A percentile compares a stretch with the other conserved stretches of the same genome.
These are phyloP conservation scores for Coemansia sp. DNA, from an alignment of 192 early-diverging fungal genomes.

Conservation along the genomic window DNA sequence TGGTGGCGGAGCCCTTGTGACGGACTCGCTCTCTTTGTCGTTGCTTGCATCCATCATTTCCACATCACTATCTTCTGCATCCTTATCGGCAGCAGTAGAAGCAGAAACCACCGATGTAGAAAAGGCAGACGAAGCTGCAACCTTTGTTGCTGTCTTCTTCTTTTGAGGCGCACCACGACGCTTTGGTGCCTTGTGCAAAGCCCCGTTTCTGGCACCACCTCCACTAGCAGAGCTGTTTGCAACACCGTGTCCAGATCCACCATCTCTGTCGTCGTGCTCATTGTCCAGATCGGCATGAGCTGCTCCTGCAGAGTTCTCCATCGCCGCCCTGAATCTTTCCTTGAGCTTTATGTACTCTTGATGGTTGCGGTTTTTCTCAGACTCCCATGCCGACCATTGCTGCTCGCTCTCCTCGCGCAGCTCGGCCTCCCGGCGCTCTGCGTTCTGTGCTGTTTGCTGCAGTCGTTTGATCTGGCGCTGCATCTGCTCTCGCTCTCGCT, in stretches of 20 bases:
- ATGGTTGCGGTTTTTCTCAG: conserved; percentile 41
- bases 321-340: conserved; percentile 32
- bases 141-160: neutral
- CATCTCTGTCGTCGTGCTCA: conserved; percentile 7
- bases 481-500: conserved; percentile 41
- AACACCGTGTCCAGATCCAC: neutral
- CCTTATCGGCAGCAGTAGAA: neutral
- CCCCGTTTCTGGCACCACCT: neutral
- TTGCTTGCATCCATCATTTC: conserved; percentile 8
- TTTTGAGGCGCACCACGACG: conserved; percentile 9
- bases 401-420: conserved; percentile 47
- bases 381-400: conserved; percentile 45
- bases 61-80: conserved; percentile 3
- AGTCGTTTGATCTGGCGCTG: conserved; percentile 32
- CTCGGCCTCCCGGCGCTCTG: conserved; percentile 43
- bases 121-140: neutral
- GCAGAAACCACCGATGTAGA: neutral
- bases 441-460: conserved; percentile 33
- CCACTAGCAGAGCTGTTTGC: neutral
- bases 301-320: conserved; percentile 34
- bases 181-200: neutral
- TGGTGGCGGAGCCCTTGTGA: neutral
- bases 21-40: conserved; percentile 2
- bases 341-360: conserved; percentile 42
- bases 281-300: conserved; percentile 31